Evolutionary conservation across 2,329 filamentous ascomycete species (phyloP).

Genomic region (Sporothrix inflata): DNA sequence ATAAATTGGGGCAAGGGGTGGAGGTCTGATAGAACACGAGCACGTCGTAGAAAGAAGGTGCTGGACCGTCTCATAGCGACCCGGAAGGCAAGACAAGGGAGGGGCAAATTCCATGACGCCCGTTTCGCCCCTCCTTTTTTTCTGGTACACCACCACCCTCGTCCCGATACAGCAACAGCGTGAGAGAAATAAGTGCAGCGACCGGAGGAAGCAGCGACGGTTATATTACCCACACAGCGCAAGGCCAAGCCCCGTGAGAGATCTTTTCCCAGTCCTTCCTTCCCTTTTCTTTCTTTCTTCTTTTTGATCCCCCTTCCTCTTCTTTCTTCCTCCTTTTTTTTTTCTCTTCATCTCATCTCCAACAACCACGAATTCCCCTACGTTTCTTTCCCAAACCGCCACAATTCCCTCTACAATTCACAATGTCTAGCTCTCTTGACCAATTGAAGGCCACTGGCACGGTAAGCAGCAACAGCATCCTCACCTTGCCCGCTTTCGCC

Average conservation of each 20-base stretch:
- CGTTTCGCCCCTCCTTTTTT: constrained; percentile 24
- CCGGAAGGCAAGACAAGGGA: constrained; percentile 13
- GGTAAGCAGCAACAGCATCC: constrained; percentile 60
- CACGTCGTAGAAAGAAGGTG: not conserved
- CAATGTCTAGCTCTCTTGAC: constrained; percentile 88
- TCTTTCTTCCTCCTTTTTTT: not conserved
- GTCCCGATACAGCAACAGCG: constrained; percentile 21
- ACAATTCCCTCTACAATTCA: constrained; percentile 34
- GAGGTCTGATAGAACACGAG: not conserved
- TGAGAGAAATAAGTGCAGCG: constrained; percentile 20
- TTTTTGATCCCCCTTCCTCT: not conserved
- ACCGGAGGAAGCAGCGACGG: constrained; percentile 9
- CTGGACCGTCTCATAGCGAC: constrained; percentile 1
- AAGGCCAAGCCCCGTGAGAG: constrained; percentile 17
- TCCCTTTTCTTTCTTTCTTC: constrained; percentile 1
- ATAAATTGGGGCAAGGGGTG: not conserved
- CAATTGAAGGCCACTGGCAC: constrained; percentile 97
- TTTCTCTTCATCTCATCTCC: not conserved
- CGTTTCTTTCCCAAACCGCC: constrained; percentile 11
- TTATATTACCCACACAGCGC: constrained; percentile 27
- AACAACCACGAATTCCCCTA: not conserved
- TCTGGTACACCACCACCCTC: constrained; percentile 3
- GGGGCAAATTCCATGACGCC: constrained; percentile 28
- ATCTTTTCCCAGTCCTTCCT: constrained; percentile 19
- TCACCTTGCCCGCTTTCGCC: not conserved